Percentiles rank a stretch among this genome's conserved stretches.
These are phyloP conservation scores for Cladophialophora bantiana DNA, from an alignment of 2,329 filamentous ascomycete species.

Conservation along the genomic window DNA sequence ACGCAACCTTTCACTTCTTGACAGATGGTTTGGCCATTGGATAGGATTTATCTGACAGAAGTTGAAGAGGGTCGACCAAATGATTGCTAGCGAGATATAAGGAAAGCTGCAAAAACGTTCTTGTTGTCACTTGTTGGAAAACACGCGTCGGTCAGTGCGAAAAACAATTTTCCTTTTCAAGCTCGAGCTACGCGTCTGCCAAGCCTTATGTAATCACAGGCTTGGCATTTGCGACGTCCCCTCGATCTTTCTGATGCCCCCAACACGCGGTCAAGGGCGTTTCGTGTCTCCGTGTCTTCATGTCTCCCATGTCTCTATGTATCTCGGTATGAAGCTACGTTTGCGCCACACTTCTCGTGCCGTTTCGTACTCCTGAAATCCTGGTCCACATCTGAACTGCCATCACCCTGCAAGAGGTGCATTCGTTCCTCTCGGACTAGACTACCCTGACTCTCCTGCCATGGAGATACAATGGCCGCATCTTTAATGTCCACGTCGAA, in stretches of 20 bases:
- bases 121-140: no score
- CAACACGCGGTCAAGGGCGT: background rate
- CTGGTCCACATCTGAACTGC: background rate
- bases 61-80: no score
- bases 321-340: background rate
- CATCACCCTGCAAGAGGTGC: background rate
- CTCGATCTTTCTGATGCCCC: no score
- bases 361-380: background rate
- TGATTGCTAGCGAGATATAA: no score
- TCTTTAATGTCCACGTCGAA: conserved; percentile 14
- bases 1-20: background rate
- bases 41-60: background rate
- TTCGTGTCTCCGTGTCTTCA: no score
- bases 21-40: background rate
- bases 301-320: background rate
- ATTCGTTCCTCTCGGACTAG: background rate
- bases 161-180: background rate
- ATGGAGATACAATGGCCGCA: background rate
- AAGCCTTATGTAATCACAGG: background rate
- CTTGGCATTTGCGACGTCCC: background rate
- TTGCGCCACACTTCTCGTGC: background rate
- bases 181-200: background rate
- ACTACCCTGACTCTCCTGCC: background rate
- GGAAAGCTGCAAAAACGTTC: no score
- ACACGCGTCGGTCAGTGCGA: background rate